Base-by-base conservation (phyloP, 1,284 basidiomycete genomes). In the Cerioporus squamosus region DNA sequence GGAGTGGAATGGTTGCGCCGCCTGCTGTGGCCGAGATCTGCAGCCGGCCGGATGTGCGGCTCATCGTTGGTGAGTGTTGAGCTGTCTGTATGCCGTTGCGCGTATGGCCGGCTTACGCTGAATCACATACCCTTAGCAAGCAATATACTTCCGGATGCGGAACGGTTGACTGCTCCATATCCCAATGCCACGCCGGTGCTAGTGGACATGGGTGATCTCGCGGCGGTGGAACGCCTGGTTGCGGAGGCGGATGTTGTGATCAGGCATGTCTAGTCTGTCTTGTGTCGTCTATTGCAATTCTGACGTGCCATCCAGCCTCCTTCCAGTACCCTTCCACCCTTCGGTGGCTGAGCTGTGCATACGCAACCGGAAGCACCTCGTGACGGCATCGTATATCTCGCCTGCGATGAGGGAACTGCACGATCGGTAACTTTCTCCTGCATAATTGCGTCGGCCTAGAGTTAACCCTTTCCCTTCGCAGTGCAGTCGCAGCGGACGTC, bases 301-400 rank as follows among this genome's bases (percentile, higher is more conserved):
- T 47, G n/a, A 33, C 40, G 43, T 5, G 10, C 3, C 56, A 17
- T 51, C 15, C 40, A 95, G 94, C 70, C 78, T 97, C 53, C 77
- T 97, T 1, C 94, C 94, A 0, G 92, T 87, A 0, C 74, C 86
- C 0, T 84, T 95, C 72, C 96, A 98, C 68, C 81, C 87, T 6
- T 68, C 72, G 2, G 82, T 96, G 24, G 96, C 95, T 14, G 81
- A 89, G 63, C 72, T 88, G 1, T 97, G 96, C 66, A 88, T 97
- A 61, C 68, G 81, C 55, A 79, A 90, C 66, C 72, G 79, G 33
- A 92, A 88, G 61, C 90, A 97, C 67, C 83, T 98, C 58, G 86
- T 98, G 51, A 98, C 96, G 0, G 95, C 95, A 0, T 96, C 94
- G 1, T 98, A 98, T 71, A 90, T 94, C 64, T 94, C 93, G 0